Percentiles rank a stretch among this genome's conserved stretches.
These are phyloP conservation scores for Collybiopsis confluens DNA, from an alignment of 768 basidiomycete species.

Conservation along the genomic window DNA sequence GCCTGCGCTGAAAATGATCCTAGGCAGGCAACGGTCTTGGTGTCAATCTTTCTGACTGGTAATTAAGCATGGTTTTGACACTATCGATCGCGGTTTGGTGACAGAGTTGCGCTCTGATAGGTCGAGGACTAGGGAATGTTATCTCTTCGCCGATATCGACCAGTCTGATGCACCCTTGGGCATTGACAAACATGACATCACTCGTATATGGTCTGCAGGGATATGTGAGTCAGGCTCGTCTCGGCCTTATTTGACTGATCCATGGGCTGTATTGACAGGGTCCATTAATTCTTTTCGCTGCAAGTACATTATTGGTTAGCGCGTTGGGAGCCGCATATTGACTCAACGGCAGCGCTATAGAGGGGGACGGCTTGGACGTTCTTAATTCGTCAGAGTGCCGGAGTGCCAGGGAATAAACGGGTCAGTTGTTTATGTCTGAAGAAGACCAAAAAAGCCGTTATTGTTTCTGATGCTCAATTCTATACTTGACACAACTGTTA, in stretches of 20 bases:
- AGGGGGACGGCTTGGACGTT: neutral
- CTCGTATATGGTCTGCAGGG: constrained; percentile 12
- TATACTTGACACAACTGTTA: too few relatives aligned
- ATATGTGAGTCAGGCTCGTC: constrained; percentile 1
- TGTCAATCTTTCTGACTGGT: constrained; percentile 14
- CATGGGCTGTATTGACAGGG: constrained; percentile 1
- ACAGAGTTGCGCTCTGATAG: neutral
- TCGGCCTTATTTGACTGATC: neutral
- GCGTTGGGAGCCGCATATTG: neutral
- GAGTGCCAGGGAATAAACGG: neutral
- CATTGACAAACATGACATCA: constrained; percentile 1
- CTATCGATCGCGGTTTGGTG: neutral
- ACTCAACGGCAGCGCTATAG: neutral
- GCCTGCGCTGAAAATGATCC: constrained; percentile 11
- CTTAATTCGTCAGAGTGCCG: neutral
- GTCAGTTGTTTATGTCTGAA: too few relatives aligned
- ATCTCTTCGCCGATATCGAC: constrained; percentile 8
- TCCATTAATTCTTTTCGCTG: constrained; percentile 5
- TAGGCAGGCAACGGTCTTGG: constrained; percentile 2
- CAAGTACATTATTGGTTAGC: neutral
- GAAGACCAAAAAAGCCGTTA: too few relatives aligned
- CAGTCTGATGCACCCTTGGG: neutral
- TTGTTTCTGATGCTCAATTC: too few relatives aligned
- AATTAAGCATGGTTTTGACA: neutral
- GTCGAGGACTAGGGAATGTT: constrained; percentile 12